Evolutionary conservation across 2,329 filamentous ascomycete genomes (phyloP).

Genomic region (Penicillium sp.): DNA sequence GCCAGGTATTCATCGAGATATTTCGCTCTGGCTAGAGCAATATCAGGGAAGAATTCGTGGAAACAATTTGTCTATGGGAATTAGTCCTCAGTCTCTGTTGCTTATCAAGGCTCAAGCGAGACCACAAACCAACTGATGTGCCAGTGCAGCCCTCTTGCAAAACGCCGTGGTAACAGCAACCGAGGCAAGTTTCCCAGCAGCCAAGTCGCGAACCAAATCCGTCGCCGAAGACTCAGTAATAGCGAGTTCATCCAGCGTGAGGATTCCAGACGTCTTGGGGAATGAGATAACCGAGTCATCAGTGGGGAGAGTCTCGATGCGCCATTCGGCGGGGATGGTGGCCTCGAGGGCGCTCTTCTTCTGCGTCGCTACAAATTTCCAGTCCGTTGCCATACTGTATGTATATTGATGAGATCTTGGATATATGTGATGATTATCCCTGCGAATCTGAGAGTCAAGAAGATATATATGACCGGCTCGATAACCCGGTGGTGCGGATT

Average conservation of each 20-base stretch:
- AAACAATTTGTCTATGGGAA: slow-evolving; percentile 21
- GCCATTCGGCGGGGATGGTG: slow-evolving; percentile 1
- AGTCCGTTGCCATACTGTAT: neutral
- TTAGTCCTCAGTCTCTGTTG: neutral
- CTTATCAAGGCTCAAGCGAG: neutral
- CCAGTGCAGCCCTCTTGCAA: slow-evolving; percentile 28
- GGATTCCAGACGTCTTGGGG: slow-evolving; percentile 1
- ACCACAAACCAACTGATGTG: slow-evolving; percentile 27
- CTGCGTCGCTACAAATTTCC: neutral
- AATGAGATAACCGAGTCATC: neutral
- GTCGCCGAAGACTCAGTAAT: neutral
- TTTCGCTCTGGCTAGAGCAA: slow-evolving; percentile 55
- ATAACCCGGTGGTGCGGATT: neutral
- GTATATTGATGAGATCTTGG: neutral
- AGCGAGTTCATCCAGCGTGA: neutral
- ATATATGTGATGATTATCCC: neutral
- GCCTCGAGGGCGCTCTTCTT: neutral
- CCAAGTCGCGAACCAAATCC: neutral
- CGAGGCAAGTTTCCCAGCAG: slow-evolving; percentile 23
- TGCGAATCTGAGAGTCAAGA: neutral
- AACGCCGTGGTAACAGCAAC: slow-evolving; percentile 30
- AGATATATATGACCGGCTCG: neutral
- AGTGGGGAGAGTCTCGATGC: neutral
- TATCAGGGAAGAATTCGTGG: slow-evolving; percentile 53
- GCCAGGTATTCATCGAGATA: slow-evolving; percentile 56